Evolutionary conservation across 2,329 filamentous ascomycete genomes (phyloP).

Genomic region (Talaromyces sp.): DNA sequence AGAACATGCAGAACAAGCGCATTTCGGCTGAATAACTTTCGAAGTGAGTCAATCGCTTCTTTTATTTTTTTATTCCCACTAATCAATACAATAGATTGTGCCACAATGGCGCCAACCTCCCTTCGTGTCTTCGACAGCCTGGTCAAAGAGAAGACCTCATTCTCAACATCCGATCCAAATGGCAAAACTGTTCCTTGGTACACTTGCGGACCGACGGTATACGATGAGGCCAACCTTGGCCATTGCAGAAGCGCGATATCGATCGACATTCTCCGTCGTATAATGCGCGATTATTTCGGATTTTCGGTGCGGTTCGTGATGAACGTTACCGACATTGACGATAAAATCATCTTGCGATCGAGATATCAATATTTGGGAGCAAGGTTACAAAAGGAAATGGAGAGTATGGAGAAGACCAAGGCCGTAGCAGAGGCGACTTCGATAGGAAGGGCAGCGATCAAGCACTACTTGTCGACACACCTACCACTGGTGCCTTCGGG

Average conservation of each 20-base stretch:
- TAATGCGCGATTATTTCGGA: constrained; percentile 75
- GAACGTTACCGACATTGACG: constrained; percentile 84
- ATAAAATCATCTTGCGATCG: constrained; percentile 64
- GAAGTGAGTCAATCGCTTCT: too few relatives aligned
- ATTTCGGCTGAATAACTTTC: too few relatives aligned
- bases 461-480: constrained; percentile 9
- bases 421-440: constrained; percentile 43
- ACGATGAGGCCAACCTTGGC: constrained; percentile 75
- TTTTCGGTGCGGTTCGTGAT: constrained; percentile 83
- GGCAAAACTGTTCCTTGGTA: background rate
- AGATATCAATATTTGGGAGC: constrained; percentile 72
- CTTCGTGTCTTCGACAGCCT: background rate
- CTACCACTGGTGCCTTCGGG: constrained; percentile 32
- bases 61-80: too few relatives aligned
- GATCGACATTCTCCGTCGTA: constrained; percentile 80
- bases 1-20: too few relatives aligned
- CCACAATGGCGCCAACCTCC: too few relatives aligned
- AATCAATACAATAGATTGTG: too few relatives aligned
- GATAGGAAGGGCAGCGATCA: constrained; percentile 48
- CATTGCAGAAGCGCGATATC: constrained; percentile 88
- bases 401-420: constrained; percentile 27
- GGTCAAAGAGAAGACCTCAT: background rate
- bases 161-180: background rate
- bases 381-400: constrained; percentile 55
- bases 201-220: constrained; percentile 65